Percentiles rank a stretch among this genome's conserved stretches.
Evolutionary conservation across 345 rosid genomes (phyloP).

Genomic region (Linum usitatissimum): DNA sequence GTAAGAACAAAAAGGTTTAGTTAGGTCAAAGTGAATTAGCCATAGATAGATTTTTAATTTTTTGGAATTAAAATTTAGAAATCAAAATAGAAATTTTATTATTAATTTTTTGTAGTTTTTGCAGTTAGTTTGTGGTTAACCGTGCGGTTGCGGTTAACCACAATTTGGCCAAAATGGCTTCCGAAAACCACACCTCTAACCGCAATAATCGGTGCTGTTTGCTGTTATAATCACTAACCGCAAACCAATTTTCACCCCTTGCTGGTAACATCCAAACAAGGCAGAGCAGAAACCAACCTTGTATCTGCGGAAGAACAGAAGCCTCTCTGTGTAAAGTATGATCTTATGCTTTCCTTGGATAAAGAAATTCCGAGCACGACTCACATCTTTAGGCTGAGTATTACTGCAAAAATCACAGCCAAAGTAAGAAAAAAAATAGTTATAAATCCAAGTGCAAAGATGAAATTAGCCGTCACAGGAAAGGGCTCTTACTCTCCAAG

Average conservation of each 20-base stretch:
- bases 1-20: too few species aligned
- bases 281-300: constrained; percentile 33
- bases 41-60: too few species aligned
- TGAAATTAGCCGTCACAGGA: background rate
- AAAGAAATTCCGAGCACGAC: constrained; percentile 69
- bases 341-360: constrained; percentile 58
- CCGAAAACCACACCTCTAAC: background rate
- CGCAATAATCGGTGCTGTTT: background rate
- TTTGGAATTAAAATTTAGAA: background rate
- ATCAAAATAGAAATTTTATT: too few species aligned
- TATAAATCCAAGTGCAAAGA: too few species aligned
- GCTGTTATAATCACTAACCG: background rate
- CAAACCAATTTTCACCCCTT: too few species aligned
- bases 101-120: background rate
- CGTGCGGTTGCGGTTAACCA: too few species aligned
- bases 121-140: too few species aligned
- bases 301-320: constrained; percentile 76
- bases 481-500: constrained; percentile 66
- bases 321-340: constrained; percentile 86
- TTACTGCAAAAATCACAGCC: constrained; percentile 34
- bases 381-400: constrained; percentile 55
- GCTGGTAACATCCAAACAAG: background rate
- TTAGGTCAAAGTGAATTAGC: too few species aligned
- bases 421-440: constrained; percentile 5
- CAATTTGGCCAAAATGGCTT: too few species aligned